These are phyloP conservation scores for Lentinula edodes DNA, from an alignment of 768 basidiomycete genomes.

Conservation along the genomic window DNA sequence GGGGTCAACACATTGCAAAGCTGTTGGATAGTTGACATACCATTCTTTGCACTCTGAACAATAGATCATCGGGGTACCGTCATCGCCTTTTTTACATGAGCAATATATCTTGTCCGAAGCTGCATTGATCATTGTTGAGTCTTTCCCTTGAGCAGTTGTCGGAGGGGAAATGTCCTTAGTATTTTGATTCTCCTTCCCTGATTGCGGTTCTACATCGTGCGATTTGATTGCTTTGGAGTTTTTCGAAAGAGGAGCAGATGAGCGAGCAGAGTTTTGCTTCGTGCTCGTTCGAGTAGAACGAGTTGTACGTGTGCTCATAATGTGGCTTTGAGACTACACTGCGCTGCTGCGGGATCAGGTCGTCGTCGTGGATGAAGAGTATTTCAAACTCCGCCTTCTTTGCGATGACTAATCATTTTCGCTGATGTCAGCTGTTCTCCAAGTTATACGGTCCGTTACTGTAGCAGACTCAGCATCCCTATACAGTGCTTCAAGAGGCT, in stretches of 20 bases:
- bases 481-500: too few relatives aligned
- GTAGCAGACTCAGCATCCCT: too few relatives aligned
- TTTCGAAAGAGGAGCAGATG: constrained; percentile 2
- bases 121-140: neutral
- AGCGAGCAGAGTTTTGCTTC: neutral
- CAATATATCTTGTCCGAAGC: constrained; percentile 38
- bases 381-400: neutral
- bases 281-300: constrained; percentile 1
- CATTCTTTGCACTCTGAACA: constrained; percentile 72
- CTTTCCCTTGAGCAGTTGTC: constrained; percentile 14
- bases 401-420: neutral
- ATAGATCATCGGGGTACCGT: constrained; percentile 77
- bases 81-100: constrained; percentile 62
- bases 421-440: neutral
- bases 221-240: neutral
- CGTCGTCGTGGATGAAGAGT: neutral
- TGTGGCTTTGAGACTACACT: neutral
- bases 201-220: constrained; percentile 11
- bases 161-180: constrained; percentile 14
- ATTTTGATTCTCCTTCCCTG: constrained; percentile 22
- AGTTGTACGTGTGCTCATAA: constrained; percentile 9
- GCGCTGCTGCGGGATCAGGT: neutral
- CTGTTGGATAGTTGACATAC: constrained; percentile 32
- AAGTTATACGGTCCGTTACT: too few relatives aligned
- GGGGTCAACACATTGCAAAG: constrained; percentile 6